Base-by-base conservation (phyloP, 176 grass and related monocot genomes). In the Zea luxurians region DNA sequence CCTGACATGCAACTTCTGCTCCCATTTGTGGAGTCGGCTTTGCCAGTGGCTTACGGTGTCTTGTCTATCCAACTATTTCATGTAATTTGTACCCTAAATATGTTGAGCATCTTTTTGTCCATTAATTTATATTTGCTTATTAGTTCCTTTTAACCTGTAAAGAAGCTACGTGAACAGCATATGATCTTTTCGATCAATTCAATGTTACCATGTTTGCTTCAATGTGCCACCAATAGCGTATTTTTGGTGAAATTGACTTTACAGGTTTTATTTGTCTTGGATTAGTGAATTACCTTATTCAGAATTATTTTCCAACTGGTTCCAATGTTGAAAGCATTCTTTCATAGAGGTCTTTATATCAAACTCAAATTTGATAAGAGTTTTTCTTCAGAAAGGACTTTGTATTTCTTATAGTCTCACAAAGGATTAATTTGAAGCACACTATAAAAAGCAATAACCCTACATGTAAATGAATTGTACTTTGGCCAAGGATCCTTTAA, bases 41-140 rank as follows among this genome's bases (percentile, higher is more conserved):
- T 99, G 70, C 96, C 92, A 42, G 78, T 99, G 77, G 96, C 96
- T 79, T 99, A 99, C 86, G 92, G 96, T 16, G 96, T 95, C 44
- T 77, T 99, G 66, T 82, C 92, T 78, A 87, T 95, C 78, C 92
- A 95, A 76, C 75, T 99, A 78, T 95, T 99, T 81, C 96, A 99
- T 90, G 94, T 93, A 93, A 93, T 68, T 41, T 60, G 50, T n/a
- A 34, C 15, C 71, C 21, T 78, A 46, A 48, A 68, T 74, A n/a
- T 81, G 17, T 52, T 86, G 10, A 81, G 10, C 36, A 52, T 81
- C 16, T 49, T 8, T 48, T 47, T 78, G 20, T 57, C n/a, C 8
- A 36, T 21, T 37, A 69, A 35, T 77, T 75, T 37, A 3, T 50
- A 20, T 82, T 63, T 15, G 11, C 41, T 13, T 43, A 40, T 18